A percentile compares a stretch with the other conserved stretches of the same genome.
These are phyloP conservation scores for Fusarium caatingaense DNA, from an alignment of 2,329 filamentous ascomycete genomes.

Conservation along the genomic window DNA sequence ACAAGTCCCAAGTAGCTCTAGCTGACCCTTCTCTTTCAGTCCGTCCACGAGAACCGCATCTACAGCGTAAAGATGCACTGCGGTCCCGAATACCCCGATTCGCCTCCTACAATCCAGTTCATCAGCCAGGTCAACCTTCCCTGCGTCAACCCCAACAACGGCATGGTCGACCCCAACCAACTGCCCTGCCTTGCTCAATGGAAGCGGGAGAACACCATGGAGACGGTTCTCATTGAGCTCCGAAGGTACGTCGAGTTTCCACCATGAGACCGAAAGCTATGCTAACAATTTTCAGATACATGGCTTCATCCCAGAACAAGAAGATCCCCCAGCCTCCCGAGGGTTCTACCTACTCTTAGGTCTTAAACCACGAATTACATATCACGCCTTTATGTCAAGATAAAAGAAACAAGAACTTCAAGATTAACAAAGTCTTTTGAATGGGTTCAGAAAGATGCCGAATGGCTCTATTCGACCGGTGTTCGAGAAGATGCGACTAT, in stretches of 20 bases:
- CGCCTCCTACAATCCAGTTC: constrained; percentile 90
- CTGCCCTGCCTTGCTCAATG: constrained; percentile 88
- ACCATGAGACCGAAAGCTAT: neutral
- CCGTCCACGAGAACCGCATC: constrained; percentile 97
- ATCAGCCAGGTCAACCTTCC: constrained; percentile 96
- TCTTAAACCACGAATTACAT: neutral
- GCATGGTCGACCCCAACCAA: constrained; percentile 85
- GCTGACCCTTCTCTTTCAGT: constrained; percentile 62
- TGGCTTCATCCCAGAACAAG: constrained; percentile 92
- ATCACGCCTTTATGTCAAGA: constrained; percentile 24
- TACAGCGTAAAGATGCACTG: constrained; percentile 98
- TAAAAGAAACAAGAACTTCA: constrained; percentile 15
- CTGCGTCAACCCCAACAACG: constrained; percentile 84
- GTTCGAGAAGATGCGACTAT: constrained; percentile 36
- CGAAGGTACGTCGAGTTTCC: constrained; percentile 67
- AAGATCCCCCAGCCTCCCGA: constrained; percentile 95
- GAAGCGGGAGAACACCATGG: constrained; percentile 95
- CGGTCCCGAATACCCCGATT: constrained; percentile 87
- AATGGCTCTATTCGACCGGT: constrained; percentile 26
- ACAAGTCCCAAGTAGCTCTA: neutral
- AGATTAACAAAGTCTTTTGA: constrained; percentile 17
- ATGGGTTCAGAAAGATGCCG: constrained; percentile 32
- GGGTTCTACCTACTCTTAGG: constrained; percentile 67
- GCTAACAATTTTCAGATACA: constrained; percentile 70
- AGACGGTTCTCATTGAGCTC: constrained; percentile 89